Evolutionary conservation across 192 early-diverging fungal genomes (phyloP), one percentile per base, ranked within the genome.

Genomic region (Coemansia sp.): DNA sequence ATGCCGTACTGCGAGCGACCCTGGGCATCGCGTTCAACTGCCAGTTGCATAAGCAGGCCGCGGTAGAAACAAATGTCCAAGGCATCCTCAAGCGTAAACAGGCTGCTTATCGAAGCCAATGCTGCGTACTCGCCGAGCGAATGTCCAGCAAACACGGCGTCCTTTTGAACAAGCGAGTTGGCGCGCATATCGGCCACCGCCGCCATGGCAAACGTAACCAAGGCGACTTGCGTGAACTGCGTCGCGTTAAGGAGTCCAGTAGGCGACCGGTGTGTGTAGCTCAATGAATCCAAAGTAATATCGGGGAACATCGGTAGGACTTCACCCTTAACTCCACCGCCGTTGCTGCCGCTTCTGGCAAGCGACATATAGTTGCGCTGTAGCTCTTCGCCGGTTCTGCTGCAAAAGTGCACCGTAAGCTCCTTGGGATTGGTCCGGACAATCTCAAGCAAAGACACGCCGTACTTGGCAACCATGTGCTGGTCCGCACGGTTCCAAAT

Each of bases 11-110:
- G 88, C 59, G 96, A 96, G 32, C 89, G 88, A 26, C 93, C 94
- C 17, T 84, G 66, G 3, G 67, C 68, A 65, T 96, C 92, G 66
- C 95, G 91, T 60, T 86, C 86, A 6, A 96, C 94, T 35, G 95
- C 94, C 37, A 90, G 86, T 86, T 98, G 96, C 96, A 98, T 98
- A 16, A 95, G 92, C 89, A 96, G 90, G 68, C 96, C 96, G 73
- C 96, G 91, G 87, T 94, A 96, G 82, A 98, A 96, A 14, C 91
- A 90, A 53, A 95, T 88, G 68, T 98, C 96, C 46, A 95, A 89
- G 7, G 94, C 66, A 19, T 88, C 86, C 69, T 95, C 91, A 53
- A 96, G 83, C 5, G 90, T 85, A 10, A 98, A 82, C 1, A 96
- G 86, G 68, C 92, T 88, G 61, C 87, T 89, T 49, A 96, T 83